phyloP scores from a whole-genome alignment of 2,329 filamentous ascomycete species.

The Cyphellophora europaea region DNA sequence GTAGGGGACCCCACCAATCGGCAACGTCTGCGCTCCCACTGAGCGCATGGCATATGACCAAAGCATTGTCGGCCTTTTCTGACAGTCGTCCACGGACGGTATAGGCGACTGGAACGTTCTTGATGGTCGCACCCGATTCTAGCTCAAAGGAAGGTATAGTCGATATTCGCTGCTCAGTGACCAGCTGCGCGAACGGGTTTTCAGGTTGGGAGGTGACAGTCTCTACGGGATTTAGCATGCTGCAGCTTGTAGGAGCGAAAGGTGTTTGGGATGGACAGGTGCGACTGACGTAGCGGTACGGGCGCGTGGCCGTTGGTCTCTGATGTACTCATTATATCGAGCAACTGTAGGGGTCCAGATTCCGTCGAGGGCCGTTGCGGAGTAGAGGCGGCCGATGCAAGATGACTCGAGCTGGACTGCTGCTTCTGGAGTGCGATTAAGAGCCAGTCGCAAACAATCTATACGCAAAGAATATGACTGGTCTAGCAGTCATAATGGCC shows the following conservation, averaged over 20 bases:
- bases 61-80: constrained; percentile 48
- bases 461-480: no score
- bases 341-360: no score
- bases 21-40: constrained; percentile 47
- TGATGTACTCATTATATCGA: constrained; percentile 10
- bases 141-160: constrained; percentile 84
- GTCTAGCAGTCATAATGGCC: no score
- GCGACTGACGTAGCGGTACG: constrained; percentile 2
- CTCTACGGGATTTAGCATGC: constrained; percentile 47
- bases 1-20: constrained; percentile 49
- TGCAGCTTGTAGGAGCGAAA: not conserved
- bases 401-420: no score
- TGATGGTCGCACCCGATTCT: constrained; percentile 77
- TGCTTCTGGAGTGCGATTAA: no score
- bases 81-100: constrained; percentile 52
- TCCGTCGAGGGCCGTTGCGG: no score
- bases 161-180: constrained; percentile 79
- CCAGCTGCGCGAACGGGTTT: constrained; percentile 80
- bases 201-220: constrained; percentile 60
- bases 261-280: not conserved
- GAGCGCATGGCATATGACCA: constrained; percentile 51
- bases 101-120: constrained; percentile 62
- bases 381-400: no score
- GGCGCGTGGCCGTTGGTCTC: constrained; percentile 8
- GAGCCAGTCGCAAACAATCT: no score